phyloP scores from a whole-genome alignment of 495 filamentous ascomycete species.

The Podospora pseudocomata region DNA sequence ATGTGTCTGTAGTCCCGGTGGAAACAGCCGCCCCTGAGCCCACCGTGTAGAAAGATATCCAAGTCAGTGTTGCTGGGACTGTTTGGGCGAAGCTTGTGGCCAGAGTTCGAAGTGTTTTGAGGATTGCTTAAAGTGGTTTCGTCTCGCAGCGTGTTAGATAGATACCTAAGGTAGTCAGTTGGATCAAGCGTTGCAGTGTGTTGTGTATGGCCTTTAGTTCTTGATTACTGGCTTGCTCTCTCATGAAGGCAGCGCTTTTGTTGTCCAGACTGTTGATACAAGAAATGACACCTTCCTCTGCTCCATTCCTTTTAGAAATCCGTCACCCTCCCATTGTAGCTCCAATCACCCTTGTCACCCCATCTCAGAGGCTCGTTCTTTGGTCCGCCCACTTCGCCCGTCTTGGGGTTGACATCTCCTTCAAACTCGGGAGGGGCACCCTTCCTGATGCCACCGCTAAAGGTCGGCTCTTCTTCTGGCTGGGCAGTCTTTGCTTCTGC shows the following conservation, averaged over 20 bases:
- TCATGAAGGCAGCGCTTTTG: neutral
- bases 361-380: conserved; percentile 96
- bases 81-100: too few relatives aligned
- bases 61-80: neutral
- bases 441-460: conserved; percentile 40
- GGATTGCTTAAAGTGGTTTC: neutral
- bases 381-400: conserved; percentile 92
- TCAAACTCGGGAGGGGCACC: conserved; percentile 90
- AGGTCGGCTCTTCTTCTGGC: conserved; percentile 16
- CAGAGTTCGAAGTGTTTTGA: neutral
- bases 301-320: conserved; percentile 62
- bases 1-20: neutral
- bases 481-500: conserved; percentile 7
- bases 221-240: neutral
- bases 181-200: neutral
- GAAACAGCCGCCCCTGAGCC: neutral
- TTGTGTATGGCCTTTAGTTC: neutral
- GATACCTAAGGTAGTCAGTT: neutral
- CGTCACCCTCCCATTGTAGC: conserved; percentile 91
- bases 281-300: neutral
- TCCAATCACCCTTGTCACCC: conserved; percentile 82
- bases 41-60: neutral
- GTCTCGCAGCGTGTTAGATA: neutral
- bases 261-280: neutral
- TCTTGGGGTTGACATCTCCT: conserved; percentile 87